These are phyloP conservation scores for Fusarium longipes DNA, from an alignment of 2,329 filamentous ascomycete species.

Conservation along the genomic window DNA sequence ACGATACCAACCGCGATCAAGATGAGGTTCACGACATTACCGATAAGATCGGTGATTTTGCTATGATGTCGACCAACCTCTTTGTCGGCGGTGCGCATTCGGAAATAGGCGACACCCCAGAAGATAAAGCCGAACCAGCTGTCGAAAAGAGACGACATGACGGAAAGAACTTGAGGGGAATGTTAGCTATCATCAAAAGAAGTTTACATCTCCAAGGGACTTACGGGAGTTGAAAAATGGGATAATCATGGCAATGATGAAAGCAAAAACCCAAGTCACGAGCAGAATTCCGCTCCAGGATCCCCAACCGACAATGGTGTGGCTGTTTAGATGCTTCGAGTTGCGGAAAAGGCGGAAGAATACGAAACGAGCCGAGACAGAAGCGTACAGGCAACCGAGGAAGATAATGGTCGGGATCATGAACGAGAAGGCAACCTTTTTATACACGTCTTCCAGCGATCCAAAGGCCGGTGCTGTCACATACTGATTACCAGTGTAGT, in stretches of 20 bases:
- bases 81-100: constrained; percentile 75
- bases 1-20: constrained; percentile 82
- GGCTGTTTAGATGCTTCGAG: constrained; percentile 80
- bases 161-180: constrained; percentile 63
- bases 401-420: constrained; percentile 97
- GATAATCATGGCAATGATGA: constrained; percentile 92
- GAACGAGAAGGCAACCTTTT: constrained; percentile 91
- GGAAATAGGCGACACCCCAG: constrained; percentile 85
- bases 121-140: constrained; percentile 97
- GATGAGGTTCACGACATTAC: constrained; percentile 74
- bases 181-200: constrained; percentile 5
- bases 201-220: constrained; percentile 36
- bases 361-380: constrained; percentile 87
- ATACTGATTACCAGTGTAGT: constrained; percentile 90
- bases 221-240: constrained; percentile 86
- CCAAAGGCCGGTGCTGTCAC: constrained; percentile 90
- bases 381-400: constrained; percentile 89
- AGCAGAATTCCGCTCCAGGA: constrained; percentile 79
- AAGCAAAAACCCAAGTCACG: constrained; percentile 83
- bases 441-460: constrained; percentile 80
- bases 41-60: constrained; percentile 60
- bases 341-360: constrained; percentile 90
- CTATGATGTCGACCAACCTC: constrained; percentile 65
- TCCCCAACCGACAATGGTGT: constrained; percentile 84
- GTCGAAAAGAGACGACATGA: constrained; percentile 91